Conservation (phyloP, 192 early-diverging fungal genomes). For the Coemansia sp. region DNA sequence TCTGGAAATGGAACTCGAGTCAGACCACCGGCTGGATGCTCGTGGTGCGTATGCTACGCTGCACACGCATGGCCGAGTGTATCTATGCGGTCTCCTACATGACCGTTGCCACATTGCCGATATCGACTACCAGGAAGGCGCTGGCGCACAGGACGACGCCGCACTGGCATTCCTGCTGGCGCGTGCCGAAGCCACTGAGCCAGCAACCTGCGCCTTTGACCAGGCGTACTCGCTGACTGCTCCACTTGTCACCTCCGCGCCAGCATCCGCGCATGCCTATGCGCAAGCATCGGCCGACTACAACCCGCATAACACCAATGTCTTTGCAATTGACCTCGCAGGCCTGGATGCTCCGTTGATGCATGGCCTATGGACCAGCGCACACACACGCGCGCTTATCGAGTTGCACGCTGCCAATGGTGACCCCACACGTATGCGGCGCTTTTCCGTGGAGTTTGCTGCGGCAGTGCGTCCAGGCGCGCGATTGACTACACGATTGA, state of each 20-base stretch:
- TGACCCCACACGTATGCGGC: slow-evolving; percentile 73
- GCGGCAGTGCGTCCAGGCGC: slow-evolving; percentile 83
- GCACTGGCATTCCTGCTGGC: slow-evolving; percentile 79
- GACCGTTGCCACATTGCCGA: slow-evolving; percentile 67
- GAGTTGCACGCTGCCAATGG: slow-evolving; percentile 86
- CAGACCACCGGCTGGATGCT: slow-evolving; percentile 62
- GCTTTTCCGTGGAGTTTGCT: slow-evolving; percentile 71
- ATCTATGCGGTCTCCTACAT: slow-evolving; percentile 60
- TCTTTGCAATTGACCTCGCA: slow-evolving; percentile 83
- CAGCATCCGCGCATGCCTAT: slow-evolving; percentile 70
- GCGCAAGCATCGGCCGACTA: slow-evolving; percentile 78
- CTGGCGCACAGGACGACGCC: slow-evolving; percentile 69
- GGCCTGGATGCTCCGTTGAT: slow-evolving; percentile 84
- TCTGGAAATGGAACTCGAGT: slow-evolving; percentile 78
- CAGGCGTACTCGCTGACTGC: slow-evolving; percentile 53
- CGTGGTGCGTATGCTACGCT: slow-evolving; percentile 57
- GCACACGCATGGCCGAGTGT: slow-evolving; percentile 64
- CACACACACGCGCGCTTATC: slow-evolving; percentile 84
- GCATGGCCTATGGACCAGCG: slow-evolving; percentile 85
- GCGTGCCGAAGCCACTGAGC: slow-evolving; percentile 40
- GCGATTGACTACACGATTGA: slow-evolving; percentile 75
- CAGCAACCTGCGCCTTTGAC: slow-evolving; percentile 67
- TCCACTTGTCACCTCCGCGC: neutral
- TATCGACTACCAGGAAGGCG: slow-evolving; percentile 67
- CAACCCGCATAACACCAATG: slow-evolving; percentile 93